Evolutionary conservation across 345 rosid genomes (phyloP).

Genomic region (Brassica carinata): DNA sequence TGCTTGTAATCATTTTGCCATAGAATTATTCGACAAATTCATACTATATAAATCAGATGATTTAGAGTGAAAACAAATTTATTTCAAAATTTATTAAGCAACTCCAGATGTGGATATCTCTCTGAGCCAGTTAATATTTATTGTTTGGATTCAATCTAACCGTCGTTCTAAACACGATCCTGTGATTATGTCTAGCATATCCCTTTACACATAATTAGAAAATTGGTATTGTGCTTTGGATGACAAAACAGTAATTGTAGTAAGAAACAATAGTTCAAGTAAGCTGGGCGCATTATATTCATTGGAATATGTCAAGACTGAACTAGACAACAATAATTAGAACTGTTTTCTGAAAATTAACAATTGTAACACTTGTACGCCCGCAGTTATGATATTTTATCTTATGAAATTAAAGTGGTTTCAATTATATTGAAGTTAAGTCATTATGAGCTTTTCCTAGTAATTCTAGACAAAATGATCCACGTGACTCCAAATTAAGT

Average conservation of each 20-base stretch:
- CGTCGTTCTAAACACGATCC: not conserved
- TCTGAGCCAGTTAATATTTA: not conserved
- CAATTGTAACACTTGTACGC: not conserved
- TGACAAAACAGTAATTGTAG: conserved; percentile 4
- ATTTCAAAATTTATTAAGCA: conserved; percentile 12
- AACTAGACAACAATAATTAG: not conserved
- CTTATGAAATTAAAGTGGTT: not conserved
- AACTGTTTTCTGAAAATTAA: not conserved
- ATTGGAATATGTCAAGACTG: not conserved
- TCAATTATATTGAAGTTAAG: not conserved
- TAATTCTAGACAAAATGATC: conserved; percentile 16
- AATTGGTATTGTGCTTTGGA: not conserved
- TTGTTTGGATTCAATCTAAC: not conserved
- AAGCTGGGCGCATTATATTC: not conserved
- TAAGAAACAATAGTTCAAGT: not conserved
- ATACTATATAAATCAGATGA: not conserved
- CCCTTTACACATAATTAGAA: not conserved
- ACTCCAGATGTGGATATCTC: conserved; percentile 3
- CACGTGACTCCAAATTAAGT: conserved; percentile 11
- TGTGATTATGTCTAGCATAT: conserved; percentile 6
- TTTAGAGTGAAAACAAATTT: not conserved
- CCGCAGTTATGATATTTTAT: not conserved
- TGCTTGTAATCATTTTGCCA: conserved; percentile 38
- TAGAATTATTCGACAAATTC: not conserved
- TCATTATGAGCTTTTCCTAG: not conserved